Evolutionary conservation across 805 yeast species (phyloP), one percentile per base, ranked within the genome.

Genomic region (Yueomyces sp.): DNA sequence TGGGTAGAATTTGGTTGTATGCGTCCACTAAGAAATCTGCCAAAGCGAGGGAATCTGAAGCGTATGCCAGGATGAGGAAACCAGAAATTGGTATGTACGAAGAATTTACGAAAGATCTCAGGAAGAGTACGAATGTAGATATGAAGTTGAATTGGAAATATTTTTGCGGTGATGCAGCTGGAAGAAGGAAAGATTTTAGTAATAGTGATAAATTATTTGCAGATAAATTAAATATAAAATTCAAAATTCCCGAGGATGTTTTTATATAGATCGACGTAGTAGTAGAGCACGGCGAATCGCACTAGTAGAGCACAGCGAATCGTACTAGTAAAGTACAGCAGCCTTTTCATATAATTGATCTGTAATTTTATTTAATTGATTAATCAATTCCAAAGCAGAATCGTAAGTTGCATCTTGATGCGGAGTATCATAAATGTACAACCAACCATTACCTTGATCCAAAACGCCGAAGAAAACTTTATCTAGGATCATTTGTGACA

Each of bases 381-480:
- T 84, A 41, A 94, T 78, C 52, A 94, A 77, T 45, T 85, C 92
- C 52, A 90, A 74, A 39, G 94, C 82, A 44, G 90, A 79, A 49
- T 82, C 92, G 58, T 90, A 92, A 42, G 94, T 80, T 37, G 84
- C 84, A 63, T 92, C 97, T 48, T 79, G 77, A 56, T 76, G 78
- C 38, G 95, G 95, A 59, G 87, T 84, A 46, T 86, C 94, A 57
- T 85, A 92, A 46, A 92, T 77, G 51, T 86, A 80, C 54, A 92
- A 73, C 95, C 96, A 92, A 6, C 98, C 98, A 60, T 88, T 88
- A 40, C 97, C 97, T 68, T 92, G 99, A 63, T 92, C 98, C 52
- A 92, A 71, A 36, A 92, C 97, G 40, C 98, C 99, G 58, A 80
- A 83, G 54, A 92, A 86, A n/a, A 87, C 84, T 56, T 85, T 82